Evolutionary conservation across 1,284 basidiomycete genomes (phyloP).

Genomic region (Boletus semigastroideus): DNA sequence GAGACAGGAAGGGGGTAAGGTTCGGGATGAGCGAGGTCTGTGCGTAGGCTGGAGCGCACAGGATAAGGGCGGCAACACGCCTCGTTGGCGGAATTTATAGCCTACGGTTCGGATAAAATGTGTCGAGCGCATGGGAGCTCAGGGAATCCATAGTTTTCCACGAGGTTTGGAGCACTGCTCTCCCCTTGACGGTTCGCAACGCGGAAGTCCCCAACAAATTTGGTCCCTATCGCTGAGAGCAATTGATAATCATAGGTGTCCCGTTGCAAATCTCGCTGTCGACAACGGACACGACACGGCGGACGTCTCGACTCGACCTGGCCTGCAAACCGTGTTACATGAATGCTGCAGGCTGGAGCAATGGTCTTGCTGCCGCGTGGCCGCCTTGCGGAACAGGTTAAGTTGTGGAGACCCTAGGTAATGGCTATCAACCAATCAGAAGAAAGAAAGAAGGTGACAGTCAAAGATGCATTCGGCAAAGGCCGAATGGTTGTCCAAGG

Average conservation of each 20-base stretch:
- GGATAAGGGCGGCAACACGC: not conserved
- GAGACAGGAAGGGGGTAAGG: not conserved
- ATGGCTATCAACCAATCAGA: not conserved
- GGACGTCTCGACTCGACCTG: not conserved
- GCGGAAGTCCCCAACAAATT: not conserved
- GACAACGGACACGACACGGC: not conserved
- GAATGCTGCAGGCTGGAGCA: not conserved
- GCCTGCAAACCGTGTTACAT: not conserved
- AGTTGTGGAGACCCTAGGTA: not conserved
- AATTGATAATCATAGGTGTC: not conserved
- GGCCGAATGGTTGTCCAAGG: no score
- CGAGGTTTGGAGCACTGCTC: not conserved
- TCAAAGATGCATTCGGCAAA: no score
- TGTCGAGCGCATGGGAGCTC: not conserved
- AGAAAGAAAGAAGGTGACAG: not conserved
- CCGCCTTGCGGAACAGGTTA: conserved; percentile 1
- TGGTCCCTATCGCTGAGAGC: not conserved
- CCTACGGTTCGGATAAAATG: not conserved
- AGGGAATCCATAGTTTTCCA: conserved; percentile 9
- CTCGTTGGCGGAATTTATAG: not conserved
- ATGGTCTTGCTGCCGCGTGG: conserved; percentile 2
- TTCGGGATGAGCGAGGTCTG: not conserved
- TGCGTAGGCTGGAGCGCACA: not conserved
- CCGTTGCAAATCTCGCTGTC: not conserved
- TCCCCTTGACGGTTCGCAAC: not conserved